Evolutionary conservation across 306 rosid genomes (phyloP).

Genomic region (Cicer cuneatum): DNA sequence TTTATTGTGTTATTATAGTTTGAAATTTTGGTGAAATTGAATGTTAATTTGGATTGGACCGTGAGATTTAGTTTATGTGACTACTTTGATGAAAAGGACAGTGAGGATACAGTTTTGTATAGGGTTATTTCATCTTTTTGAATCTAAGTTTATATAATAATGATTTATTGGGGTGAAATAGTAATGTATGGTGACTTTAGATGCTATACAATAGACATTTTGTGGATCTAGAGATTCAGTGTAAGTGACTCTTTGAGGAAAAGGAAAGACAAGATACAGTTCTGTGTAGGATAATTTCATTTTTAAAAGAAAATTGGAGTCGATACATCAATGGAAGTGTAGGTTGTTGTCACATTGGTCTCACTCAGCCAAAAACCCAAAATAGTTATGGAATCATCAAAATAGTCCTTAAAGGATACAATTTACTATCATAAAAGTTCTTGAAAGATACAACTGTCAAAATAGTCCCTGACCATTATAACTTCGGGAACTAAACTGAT

Average conservation of each 20-base stretch:
- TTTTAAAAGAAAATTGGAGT: background rate
- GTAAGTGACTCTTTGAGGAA: background rate
- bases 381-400: no score
- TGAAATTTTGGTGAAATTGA: slow-evolving; percentile 17
- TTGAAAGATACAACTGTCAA: no score
- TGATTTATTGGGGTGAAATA: background rate
- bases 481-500: no score
- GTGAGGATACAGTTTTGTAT: background rate
- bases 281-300: background rate
- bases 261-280: background rate
- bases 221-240: background rate
- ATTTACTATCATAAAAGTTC: no score
- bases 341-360: no score
- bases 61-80: background rate
- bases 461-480: no score
- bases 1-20: background rate
- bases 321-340: background rate
- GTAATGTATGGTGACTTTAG: background rate
- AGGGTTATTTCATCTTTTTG: background rate
- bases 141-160: background rate
- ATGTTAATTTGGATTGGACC: background rate
- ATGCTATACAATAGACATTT: no score
- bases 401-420: no score
- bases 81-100: background rate
- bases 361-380: no score